Evolutionary conservation across 345 rosid species (phyloP).

Genomic region (Ceriops decandra): DNA sequence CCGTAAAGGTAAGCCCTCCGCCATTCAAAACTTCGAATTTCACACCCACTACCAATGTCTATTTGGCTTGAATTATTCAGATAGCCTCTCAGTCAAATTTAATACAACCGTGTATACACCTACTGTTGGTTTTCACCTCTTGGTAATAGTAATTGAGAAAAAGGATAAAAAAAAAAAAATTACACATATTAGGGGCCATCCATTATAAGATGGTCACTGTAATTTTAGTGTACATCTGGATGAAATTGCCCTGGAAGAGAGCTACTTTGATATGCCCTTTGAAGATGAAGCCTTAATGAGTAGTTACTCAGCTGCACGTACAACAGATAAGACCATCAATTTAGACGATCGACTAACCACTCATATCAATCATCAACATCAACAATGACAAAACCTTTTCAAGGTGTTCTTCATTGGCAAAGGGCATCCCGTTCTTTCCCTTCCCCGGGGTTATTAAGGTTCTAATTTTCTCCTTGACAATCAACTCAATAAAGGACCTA

Average conservation of each 20-base stretch:
- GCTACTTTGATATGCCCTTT: conserved; percentile 36
- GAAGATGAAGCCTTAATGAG: conserved; percentile 46
- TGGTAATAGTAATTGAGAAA: neutral
- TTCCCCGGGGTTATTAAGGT: no score
- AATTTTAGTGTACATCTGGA: conserved; percentile 30
- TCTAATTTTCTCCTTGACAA: no score
- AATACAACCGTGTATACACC: conserved; percentile 5
- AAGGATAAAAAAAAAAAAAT: neutral
- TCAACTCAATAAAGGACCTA: no score
- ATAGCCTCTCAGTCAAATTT: neutral
- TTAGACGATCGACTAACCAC: neutral
- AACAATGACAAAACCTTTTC: no score
- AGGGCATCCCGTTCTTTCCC: no score
- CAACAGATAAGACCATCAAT: conserved; percentile 4
- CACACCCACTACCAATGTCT: neutral
- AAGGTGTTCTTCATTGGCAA: no score
- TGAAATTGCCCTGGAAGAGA: conserved; percentile 10
- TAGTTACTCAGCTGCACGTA: conserved; percentile 45
- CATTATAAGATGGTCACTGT: neutral
- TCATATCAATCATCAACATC: neutral
- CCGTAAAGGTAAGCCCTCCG: no score
- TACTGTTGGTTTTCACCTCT: neutral
- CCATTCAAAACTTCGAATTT: neutral
- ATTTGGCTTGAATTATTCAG: conserved; percentile 5
- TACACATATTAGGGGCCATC: neutral